Percentiles rank a stretch among this genome's conserved stretches.
Conservation (phyloP, 345 rosid species). For the Leavenworthia alabamica region DNA sequence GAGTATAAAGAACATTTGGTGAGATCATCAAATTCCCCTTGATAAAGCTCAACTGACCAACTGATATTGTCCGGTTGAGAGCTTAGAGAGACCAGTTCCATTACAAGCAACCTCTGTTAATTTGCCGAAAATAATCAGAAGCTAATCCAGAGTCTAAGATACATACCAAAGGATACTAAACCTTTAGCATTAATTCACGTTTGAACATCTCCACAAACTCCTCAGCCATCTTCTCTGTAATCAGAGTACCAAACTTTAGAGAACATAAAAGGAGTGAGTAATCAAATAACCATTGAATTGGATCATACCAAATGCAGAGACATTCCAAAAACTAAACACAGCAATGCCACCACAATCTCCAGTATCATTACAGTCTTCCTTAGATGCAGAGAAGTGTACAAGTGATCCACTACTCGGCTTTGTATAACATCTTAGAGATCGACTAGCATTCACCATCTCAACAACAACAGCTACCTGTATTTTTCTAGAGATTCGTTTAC, state of each 20-base stretch:
- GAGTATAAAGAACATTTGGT: slow-evolving; percentile 45
- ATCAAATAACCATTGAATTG: background rate
- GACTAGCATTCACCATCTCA: slow-evolving; percentile 51
- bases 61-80: slow-evolving; percentile 27
- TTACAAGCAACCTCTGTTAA: slow-evolving; percentile 52
- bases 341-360: slow-evolving; percentile 78
- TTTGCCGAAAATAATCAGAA: background rate
- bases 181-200: slow-evolving; percentile 72
- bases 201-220: slow-evolving; percentile 75
- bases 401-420: slow-evolving; percentile 46
- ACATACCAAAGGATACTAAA: slow-evolving; percentile 4
- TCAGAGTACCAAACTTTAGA: slow-evolving; percentile 15
- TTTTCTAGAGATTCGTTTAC: slow-evolving; percentile 1
- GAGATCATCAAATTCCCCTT: slow-evolving; percentile 63
- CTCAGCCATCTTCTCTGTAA: slow-evolving; percentile 62
- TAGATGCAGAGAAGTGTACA: slow-evolving; percentile 50
- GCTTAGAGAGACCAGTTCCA: slow-evolving; percentile 46
- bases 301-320: slow-evolving; percentile 53
- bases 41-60: slow-evolving; percentile 72
- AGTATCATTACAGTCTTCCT: slow-evolving; percentile 43
- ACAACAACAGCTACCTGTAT: slow-evolving; percentile 50
- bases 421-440: slow-evolving; percentile 59
- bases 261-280: background rate
- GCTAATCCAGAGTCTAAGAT: background rate
- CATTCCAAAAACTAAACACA: slow-evolving; percentile 55